phyloP scores from a whole-genome alignment of 768 basidiomycete genomes.

The Coprinellus micaceus region DNA sequence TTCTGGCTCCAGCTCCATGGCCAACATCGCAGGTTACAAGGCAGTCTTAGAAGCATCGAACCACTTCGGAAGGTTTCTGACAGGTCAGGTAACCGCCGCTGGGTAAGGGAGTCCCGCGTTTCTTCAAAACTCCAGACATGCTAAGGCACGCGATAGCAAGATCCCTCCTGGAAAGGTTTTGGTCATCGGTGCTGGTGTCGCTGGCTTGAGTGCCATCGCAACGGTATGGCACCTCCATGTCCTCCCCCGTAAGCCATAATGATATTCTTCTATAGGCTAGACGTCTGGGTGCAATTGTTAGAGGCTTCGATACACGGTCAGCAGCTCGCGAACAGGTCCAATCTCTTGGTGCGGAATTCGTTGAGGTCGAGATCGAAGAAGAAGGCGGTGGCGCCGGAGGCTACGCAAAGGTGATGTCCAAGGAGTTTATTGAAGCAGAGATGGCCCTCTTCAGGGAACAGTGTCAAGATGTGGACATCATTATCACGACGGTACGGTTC shows the following conservation, averaged over 20 bases:
- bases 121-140: background rate
- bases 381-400: constrained; percentile 81
- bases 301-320: constrained; percentile 83
- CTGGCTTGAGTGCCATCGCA: constrained; percentile 83
- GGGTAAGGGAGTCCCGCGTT: constrained; percentile 50
- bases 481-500: constrained; percentile 72
- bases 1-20: constrained; percentile 65
- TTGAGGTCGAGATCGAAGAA: constrained; percentile 79
- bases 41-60: constrained; percentile 89
- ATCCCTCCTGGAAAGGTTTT: constrained; percentile 85
- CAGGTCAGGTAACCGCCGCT: constrained; percentile 88
- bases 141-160: constrained; percentile 30
- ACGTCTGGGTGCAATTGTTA: constrained; percentile 82
- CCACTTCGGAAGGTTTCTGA: constrained; percentile 84
- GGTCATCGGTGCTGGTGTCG: constrained; percentile 86
- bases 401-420: constrained; percentile 88
- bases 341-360: constrained; percentile 84
- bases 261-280: constrained; percentile 47
- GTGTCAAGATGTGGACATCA: constrained; percentile 84
- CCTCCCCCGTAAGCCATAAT: background rate
- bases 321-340: constrained; percentile 88
- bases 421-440: constrained; percentile 84
- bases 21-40: constrained; percentile 93
- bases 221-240: constrained; percentile 43
- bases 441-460: constrained; percentile 88